These are phyloP conservation scores for Phytophthora macrochlamydospora DNA, from an alignment of 352 stramenopile genomes.

Conservation along the genomic window DNA sequence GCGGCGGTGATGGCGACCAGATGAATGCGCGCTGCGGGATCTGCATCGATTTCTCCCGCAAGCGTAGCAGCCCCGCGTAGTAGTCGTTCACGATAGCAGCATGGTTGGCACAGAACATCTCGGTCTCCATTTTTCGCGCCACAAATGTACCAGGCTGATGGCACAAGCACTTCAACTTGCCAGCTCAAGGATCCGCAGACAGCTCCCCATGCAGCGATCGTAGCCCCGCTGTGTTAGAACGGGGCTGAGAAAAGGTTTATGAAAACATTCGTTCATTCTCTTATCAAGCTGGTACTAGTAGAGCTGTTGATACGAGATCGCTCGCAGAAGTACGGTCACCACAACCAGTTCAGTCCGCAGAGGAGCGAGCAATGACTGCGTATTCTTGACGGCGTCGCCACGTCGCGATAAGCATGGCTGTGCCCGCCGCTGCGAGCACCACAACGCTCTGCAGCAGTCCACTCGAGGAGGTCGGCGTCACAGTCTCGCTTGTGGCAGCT, in stretches of 20 bases:
- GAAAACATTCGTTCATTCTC: no score
- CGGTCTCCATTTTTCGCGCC: conserved; percentile 21
- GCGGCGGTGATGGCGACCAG: background rate
- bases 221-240: no score
- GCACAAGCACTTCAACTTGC: background rate
- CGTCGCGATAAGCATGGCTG: conserved; percentile 5
- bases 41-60: conserved; percentile 41
- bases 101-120: conserved; percentile 49
- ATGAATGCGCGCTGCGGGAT: conserved; percentile 33
- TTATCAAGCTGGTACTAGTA: no score
- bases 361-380: conserved; percentile 13
- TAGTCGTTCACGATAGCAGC: conserved; percentile 55
- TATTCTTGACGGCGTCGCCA: conserved; percentile 26
- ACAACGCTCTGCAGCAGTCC: conserved; percentile 3
- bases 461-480: background rate
- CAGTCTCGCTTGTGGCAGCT: conserved; percentile 2
- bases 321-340: no score
- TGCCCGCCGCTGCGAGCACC: conserved; percentile 5
- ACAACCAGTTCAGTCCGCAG: background rate
- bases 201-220: no score
- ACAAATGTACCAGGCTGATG: background rate
- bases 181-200: no score
- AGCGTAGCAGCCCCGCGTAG: conserved; percentile 38
- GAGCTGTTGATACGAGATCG: no score
- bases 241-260: no score